Percentiles rank a stretch among this genome's conserved stretches.
Evolutionary conservation across 2,329 filamentous ascomycete species (phyloP).

Genomic region (Camillea tinctor): DNA sequence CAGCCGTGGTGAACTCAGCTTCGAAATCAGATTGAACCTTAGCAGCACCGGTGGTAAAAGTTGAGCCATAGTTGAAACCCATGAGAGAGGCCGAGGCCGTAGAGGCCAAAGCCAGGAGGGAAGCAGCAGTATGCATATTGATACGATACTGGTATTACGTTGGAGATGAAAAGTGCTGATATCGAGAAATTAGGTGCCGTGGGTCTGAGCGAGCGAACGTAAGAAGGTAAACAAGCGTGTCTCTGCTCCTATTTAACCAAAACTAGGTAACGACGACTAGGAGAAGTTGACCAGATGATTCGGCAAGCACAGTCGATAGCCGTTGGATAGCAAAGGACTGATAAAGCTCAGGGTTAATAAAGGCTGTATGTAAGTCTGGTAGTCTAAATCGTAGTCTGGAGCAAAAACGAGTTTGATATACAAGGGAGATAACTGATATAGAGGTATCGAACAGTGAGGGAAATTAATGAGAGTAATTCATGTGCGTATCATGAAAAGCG

Average conservation of each 20-base stretch:
- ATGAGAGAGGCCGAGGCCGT: constrained; percentile 43
- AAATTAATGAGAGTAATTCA: constrained; percentile 18
- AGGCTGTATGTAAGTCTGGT: constrained; percentile 8
- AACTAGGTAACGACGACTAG: constrained; percentile 10
- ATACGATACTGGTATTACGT: neutral
- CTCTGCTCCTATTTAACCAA: neutral
- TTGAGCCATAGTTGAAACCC: constrained; percentile 74
- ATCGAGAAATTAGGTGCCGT: neutral
- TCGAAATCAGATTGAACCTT: constrained; percentile 67
- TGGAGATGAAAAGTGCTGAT: neutral
- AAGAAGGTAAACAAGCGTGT: neutral
- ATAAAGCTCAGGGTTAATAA: neutral
- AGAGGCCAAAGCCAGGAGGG: constrained; percentile 37
- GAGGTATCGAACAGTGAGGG: constrained; percentile 3
- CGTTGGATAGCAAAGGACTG: constrained; percentile 3
- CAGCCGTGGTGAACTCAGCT: constrained; percentile 65
- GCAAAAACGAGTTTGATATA: constrained; percentile 6
- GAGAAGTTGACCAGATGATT: neutral
- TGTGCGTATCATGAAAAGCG: constrained; percentile 4
- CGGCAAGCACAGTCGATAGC: constrained; percentile 10
- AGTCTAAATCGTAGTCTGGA: constrained; percentile 9
- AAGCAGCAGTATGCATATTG: constrained; percentile 24
- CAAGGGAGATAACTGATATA: constrained; percentile 6
- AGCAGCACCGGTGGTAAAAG: constrained; percentile 57
- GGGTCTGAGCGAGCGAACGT: neutral